Percentiles rank a stretch among this genome's conserved stretches.
phyloP scores from a whole-genome alignment of 192 early-diverging fungal genomes.

The Entrophospora sp. region DNA sequence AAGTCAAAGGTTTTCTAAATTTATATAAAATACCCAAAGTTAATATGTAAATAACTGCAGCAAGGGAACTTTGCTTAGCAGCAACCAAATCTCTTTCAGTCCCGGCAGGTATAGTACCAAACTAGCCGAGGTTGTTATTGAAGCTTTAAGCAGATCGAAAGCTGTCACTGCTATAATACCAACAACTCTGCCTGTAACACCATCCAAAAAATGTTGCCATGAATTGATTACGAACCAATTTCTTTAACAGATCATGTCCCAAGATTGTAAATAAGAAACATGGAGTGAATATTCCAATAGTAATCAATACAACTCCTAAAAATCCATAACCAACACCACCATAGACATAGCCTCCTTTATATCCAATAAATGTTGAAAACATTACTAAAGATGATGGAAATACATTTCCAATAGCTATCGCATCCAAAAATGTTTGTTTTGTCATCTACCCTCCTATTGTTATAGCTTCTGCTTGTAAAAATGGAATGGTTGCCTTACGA shows the following conservation, averaged over 20 bases:
- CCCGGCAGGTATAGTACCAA: neutral
- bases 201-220: conserved; percentile 25
- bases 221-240: conserved; percentile 20
- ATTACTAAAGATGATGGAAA: conserved; percentile 43
- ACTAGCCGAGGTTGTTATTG: neutral
- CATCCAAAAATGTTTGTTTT: conserved; percentile 40
- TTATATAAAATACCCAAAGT: neutral
- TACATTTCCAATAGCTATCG: conserved; percentile 40
- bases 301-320: conserved; percentile 19
- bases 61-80: conserved; percentile 3
- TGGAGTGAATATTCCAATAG: conserved; percentile 22
- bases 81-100: neutral
- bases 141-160: conserved; percentile 17
- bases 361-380: conserved; percentile 36
- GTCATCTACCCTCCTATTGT: conserved; percentile 41
- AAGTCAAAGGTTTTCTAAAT: neutral
- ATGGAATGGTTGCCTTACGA: conserved; percentile 37
- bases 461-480: conserved; percentile 45
- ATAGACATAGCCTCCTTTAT: conserved; percentile 19
- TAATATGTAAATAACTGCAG: conserved; percentile 11
- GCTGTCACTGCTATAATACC: conserved; percentile 23
- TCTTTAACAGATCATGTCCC: conserved; percentile 17
- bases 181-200: conserved; percentile 20
- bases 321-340: conserved; percentile 22
- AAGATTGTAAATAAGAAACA: conserved; percentile 25